Base-by-base conservation (phyloP, 2,329 filamentous ascomycete genomes). In the Sporothrix humicola region DNA sequence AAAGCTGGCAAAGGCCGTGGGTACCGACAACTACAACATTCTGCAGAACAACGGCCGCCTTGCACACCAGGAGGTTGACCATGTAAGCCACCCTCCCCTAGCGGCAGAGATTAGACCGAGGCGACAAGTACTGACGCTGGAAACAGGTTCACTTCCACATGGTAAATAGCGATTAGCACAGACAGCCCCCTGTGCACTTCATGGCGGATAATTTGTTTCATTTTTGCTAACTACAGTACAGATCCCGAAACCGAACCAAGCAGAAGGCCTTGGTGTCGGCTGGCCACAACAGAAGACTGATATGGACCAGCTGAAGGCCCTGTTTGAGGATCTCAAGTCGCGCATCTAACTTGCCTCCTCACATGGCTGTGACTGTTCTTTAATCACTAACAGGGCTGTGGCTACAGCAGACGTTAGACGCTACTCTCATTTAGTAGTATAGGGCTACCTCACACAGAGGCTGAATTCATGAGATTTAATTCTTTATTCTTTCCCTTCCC, bases 41-140 rank as follows among this genome's bases (percentile, higher is more conserved):
- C 85, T 99, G 74, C 96, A 99, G 85, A 99, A 99, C 85, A 99
- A 99, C 80, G 96, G 96, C 71, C 86, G 89, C 26, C 89, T 95
- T 79, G 96, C 96, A 20, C 96, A 99, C 82, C 96, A 98, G 84
- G 86, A 92, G 76, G 95, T 99, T 75, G 92, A 94, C 77, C 96
- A 99, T 84, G 95, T 96, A 84, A 84, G 90, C 26, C 56, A 56
- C 61, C 42, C 23, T 72, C 2, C 31, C 69, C 23, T n/a, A 42
- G 44, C 3, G 10, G 26, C 52, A 26, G 52, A 23, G 10, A 10
- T 37, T 17, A 26, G 13, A 66, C 44, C 4, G 61, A 23, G 9
- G n/a, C 44, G 42, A 13, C 61, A 8, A 50, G 13, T 6, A 4
- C 37, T 76, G 73, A 77, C 71, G 4, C 61, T 9, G 20, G 8